Percentiles rank a stretch among this genome's conserved stretches.
phyloP scores from a whole-genome alignment of 805 yeast genomes.

The Metschnikowia cerradonensis region DNA sequence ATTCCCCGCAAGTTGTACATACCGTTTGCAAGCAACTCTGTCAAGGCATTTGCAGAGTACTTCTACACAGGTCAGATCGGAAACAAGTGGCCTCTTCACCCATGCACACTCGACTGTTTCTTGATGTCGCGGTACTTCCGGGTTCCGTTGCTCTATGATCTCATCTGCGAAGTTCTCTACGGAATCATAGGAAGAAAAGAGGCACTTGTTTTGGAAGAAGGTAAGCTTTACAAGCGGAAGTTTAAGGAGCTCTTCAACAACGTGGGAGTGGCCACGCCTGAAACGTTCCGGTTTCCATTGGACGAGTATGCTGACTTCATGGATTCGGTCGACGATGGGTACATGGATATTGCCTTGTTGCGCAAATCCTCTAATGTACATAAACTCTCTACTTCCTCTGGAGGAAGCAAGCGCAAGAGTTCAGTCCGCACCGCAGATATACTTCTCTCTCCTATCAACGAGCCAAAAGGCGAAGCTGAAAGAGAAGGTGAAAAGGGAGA shows the following conservation, averaged over 20 bases:
- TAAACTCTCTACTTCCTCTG: conserved; percentile 20
- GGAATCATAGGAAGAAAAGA: conserved; percentile 70
- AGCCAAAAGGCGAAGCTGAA: not conserved
- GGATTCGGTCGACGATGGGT: conserved; percentile 63
- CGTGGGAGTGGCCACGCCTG: conserved; percentile 22
- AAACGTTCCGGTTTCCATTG: conserved; percentile 35
- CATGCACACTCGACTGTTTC: conserved; percentile 63
- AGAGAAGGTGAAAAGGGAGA: too few relatives aligned
- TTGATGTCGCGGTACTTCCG: conserved; percentile 62
- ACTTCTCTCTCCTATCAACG: not conserved
- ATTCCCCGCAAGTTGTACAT: conserved; percentile 66
- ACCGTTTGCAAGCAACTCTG: conserved; percentile 60
- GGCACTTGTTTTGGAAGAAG: conserved; percentile 41
- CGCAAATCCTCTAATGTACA: conserved; percentile 40
- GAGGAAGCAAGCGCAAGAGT: conserved; percentile 18
- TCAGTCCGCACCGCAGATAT: not conserved
- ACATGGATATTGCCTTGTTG: conserved; percentile 51
- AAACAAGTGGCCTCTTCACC: conserved; percentile 66
- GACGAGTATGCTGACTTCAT: conserved; percentile 53
- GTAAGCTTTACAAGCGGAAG: conserved; percentile 32
- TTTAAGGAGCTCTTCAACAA: conserved; percentile 24
- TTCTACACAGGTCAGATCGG: conserved; percentile 79
- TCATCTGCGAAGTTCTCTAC: conserved; percentile 64
- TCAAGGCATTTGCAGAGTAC: conserved; percentile 66
- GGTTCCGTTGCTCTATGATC: conserved; percentile 65